Evolutionary conservation across 192 early-diverging fungal genomes (phyloP), one percentile per base, ranked within the genome.

Genomic region (Phlyctochytrium arcticum): DNA sequence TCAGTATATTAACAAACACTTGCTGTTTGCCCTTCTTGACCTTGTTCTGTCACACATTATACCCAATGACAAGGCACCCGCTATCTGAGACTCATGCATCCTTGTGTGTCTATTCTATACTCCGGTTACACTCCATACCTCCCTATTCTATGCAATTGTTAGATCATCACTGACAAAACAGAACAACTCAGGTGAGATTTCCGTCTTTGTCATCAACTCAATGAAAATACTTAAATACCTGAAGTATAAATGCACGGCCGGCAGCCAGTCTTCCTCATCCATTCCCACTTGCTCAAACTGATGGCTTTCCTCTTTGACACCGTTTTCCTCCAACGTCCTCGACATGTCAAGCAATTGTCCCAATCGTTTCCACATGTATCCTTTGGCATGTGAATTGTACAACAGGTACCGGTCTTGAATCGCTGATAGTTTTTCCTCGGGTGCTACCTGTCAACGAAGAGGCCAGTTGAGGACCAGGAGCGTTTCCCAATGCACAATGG

Each of bases 281-380:
- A 85, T 77, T 6, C 83, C 83, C 10, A 79, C 36, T 17, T 61
- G 35, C 42, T 83, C 70, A 62, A 85, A 80, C 9, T 59, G 17
- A 17, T 46, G 32, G 33, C 70, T 68, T 56, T 82, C 80, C 46
- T 85, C 83, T 31, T 42, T 36, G 19, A 85, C 63, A 6, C 81
- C 79, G 64, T 85, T 85, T 53, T 85, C 60, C 19, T 81, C 74
- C 39, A 85, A 62, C n/a, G 83, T 79, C 36, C 50, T 48, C 21
- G 42, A 66, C 83, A 85, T 85, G 49, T 85, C 83, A 29, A 85
- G 59, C 17, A 85, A 59, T 10, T 54, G 55, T 4, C 77, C 79
- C 29, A 85, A 69, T n/a, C 79, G 62, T 57, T 85, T 85, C 83
- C 83, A 85, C 74, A 83, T 81, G 74, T 85, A 85, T 9, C 80